Percentiles rank a stretch among this genome's conserved stretches.
Evolutionary conservation across 2,329 filamentous ascomycete genomes (phyloP).

Genomic region (Claviceps sp.): DNA sequence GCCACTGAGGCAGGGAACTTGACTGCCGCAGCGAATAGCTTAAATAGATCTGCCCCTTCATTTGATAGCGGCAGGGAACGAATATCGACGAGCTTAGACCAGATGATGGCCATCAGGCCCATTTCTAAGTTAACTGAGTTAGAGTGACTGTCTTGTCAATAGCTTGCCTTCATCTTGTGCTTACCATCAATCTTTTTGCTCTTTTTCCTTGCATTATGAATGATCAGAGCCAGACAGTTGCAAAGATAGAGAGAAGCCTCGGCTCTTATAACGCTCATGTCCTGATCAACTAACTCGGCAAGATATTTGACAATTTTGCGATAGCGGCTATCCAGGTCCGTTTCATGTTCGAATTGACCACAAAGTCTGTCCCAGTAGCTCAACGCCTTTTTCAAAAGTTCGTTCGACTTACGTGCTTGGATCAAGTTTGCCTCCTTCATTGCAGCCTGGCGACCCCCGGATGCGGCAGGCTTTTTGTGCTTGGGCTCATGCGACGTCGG

Average conservation of each 20-base stretch:
- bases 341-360: slow-evolving; percentile 31
- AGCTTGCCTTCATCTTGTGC: neutral
- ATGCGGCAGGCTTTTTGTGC: neutral
- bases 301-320: neutral
- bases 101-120: neutral
- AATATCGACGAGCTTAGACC: neutral
- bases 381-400: slow-evolving; percentile 1
- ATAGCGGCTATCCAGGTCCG: slow-evolving; percentile 28
- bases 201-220: neutral
- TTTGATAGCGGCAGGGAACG: neutral
- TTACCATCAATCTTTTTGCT: neutral
- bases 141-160: neutral
- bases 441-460: slow-evolving; percentile 24
- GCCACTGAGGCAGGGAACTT: neutral
- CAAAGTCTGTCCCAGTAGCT: slow-evolving; percentile 13
- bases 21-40: neutral
- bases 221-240: slow-evolving; percentile 13
- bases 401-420: slow-evolving; percentile 18
- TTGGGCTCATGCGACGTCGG: neutral
- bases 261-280: neutral
- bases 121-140: neutral
- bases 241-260: slow-evolving; percentile 20
- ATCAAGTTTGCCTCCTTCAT: slow-evolving; percentile 20
- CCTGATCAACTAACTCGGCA: neutral
- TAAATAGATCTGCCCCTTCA: neutral